Conservation (phyloP, 805 yeast species). For the Candida peoriensis region DNA sequence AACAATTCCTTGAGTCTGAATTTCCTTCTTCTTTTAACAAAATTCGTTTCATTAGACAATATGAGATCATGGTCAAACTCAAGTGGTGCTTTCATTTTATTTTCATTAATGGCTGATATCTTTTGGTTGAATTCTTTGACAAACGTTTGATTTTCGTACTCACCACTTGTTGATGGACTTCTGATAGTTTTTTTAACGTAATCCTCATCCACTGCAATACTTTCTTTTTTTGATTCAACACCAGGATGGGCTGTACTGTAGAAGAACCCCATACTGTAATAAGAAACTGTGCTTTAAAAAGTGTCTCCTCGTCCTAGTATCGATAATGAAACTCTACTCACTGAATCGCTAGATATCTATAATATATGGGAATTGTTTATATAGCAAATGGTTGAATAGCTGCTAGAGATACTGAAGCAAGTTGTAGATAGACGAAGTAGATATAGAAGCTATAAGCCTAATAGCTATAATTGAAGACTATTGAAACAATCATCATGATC, state of each 20-base stretch:
- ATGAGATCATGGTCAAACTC: neutral
- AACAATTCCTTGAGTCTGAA: constrained; percentile 5
- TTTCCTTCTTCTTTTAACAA: neutral
- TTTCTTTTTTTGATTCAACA: neutral
- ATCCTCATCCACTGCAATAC: constrained; percentile 7
- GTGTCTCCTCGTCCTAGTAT: too few relatives aligned
- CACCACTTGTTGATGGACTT: constrained; percentile 5
- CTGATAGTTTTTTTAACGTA: constrained; percentile 5
- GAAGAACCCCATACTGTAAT: constrained; percentile 9
- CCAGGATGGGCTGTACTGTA: neutral
- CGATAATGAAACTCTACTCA: too few relatives aligned
- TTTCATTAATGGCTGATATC: neutral
- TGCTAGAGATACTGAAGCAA: too few relatives aligned
- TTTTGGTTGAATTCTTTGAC: constrained; percentile 1
- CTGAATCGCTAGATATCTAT: too few relatives aligned
- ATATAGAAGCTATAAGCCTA: too few relatives aligned
- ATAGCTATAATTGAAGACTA: too few relatives aligned
- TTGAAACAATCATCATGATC: too few relatives aligned
- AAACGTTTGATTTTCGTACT: constrained; percentile 6
- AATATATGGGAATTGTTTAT: neutral
- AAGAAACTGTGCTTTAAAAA: too few relatives aligned
- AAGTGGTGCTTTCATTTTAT: neutral
- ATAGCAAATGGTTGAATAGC: neutral
- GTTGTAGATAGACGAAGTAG: too few relatives aligned
- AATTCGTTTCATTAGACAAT: neutral